Evolutionary conservation across 2,329 filamentous ascomycete species (phyloP), one percentile per base, ranked within the genome.

Genomic region (Colletotrichum musae): DNA sequence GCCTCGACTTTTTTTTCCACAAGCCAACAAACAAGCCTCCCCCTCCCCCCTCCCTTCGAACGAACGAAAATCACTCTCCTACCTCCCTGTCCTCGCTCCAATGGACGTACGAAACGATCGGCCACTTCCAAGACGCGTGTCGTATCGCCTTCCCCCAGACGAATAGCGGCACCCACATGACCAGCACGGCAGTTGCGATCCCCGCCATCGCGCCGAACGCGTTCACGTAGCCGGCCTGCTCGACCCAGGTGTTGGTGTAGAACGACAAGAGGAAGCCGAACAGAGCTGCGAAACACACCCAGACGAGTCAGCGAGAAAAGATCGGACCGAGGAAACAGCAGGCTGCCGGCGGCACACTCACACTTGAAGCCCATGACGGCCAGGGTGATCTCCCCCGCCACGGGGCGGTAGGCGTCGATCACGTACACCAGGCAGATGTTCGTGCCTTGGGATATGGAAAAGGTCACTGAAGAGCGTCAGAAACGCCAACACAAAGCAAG

Each of bases 261-360:
- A 90, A 90, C 0, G 84, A 87, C 1, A 90, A 79, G 1, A 89
- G 77, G 74, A 90, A 90, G 5, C 87, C 87, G 73, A 90, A 89
- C 7, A 84, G 75, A 16, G 86, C 84, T 86, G 66, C 24, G 5
- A 1, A 5, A 48, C 32, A 43, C 26, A 24, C 21, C 21, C 26
- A 52, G 53, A n/a, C 24, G 47, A 50, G 6, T 69, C 75, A 70
- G 58, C 58, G 16, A 56, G 48, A 54, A 60, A 45, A 64, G 32
- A 24, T 16, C 21, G 50, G 21, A 57, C 4, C 45, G 52, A 64
- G 43, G 18, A 41, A 10, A 24, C 32, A 16, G 12, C 32, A 16
- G 12, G 45, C 15, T 24, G 21, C 21, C 28, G 7, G 28, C 6
- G 9, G 6, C 52, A n/a, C 52, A 73, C 83, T 78, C 72, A 83